Conservation (phyloP, 306 rosid species). For the Inga oerstediana region DNA sequence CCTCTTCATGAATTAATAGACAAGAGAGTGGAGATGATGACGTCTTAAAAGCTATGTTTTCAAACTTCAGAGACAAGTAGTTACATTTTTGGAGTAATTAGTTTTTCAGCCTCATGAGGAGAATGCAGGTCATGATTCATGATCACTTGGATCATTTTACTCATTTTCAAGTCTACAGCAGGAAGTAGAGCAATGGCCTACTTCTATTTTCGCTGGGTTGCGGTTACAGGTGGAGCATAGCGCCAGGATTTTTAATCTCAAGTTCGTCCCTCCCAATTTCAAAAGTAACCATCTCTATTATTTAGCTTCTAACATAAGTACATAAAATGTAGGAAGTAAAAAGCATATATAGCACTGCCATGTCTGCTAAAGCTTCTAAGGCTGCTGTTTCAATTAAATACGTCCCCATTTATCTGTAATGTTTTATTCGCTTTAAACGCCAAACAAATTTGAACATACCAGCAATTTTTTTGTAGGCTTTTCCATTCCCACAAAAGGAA, state of each 20-base stretch:
- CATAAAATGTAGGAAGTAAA: neutral
- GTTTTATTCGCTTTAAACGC: conserved; percentile 10
- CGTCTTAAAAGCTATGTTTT: neutral
- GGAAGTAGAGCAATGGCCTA: neutral
- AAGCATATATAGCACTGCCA: neutral
- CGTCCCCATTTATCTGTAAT: neutral
- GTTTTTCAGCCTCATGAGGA: neutral
- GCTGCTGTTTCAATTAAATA: neutral
- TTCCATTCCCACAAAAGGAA: conserved; percentile 54
- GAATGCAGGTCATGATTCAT: neutral
- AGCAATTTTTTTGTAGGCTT: conserved; percentile 55
- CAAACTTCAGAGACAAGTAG: neutral
- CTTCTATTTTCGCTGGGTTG: neutral
- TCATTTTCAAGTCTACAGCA: neutral
- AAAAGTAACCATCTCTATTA: neutral
- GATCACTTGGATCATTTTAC: neutral
- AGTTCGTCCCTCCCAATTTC: neutral
- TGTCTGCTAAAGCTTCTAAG: neutral
- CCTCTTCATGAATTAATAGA: neutral
- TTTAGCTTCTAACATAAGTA: neutral
- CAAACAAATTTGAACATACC: conserved; percentile 51
- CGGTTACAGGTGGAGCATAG: neutral
- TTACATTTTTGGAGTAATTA: neutral
- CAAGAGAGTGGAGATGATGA: neutral
- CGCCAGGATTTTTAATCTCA: neutral